phyloP scores from a whole-genome alignment of 2,329 filamentous ascomycete genomes.

The Paecilomyces sp. region DNA sequence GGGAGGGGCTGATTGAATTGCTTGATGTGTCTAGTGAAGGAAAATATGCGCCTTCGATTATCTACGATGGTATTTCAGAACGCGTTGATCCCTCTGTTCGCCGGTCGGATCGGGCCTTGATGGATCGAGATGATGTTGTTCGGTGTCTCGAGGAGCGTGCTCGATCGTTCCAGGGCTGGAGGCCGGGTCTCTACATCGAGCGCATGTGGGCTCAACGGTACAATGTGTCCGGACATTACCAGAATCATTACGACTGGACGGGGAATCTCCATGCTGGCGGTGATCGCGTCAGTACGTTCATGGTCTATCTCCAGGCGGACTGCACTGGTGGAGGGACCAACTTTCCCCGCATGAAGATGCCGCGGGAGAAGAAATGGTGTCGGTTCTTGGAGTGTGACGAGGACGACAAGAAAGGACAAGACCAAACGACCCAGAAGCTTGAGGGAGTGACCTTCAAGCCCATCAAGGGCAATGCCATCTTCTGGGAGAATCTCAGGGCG shows the following conservation, averaged over 20 bases:
- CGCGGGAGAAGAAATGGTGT: conserved; percentile 45
- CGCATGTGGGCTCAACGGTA: conserved; percentile 56
- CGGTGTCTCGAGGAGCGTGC: conserved; percentile 55
- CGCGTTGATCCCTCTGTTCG: conserved; percentile 43
- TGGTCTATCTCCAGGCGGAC: conserved; percentile 51
- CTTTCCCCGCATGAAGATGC: conserved; percentile 47
- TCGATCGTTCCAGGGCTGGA: conserved; percentile 54
- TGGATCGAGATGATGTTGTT: conserved; percentile 42
- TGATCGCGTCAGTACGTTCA: conserved; percentile 50
- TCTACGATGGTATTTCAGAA: conserved; percentile 45
- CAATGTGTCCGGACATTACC: conserved; percentile 51
- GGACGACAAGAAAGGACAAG: conserved; percentile 10
- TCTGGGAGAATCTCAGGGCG: conserved; percentile 53
- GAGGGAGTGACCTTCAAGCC: conserved; percentile 53
- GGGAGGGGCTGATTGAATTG: background rate
- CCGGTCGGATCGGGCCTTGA: conserved; percentile 44
- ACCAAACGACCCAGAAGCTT: conserved; percentile 7
- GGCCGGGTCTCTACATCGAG: conserved; percentile 51
- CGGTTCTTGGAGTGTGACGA: conserved; percentile 49
- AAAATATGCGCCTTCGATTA: conserved; percentile 48
- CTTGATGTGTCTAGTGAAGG: conserved; percentile 25
- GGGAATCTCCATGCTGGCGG: conserved; percentile 28
- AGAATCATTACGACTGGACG: conserved; percentile 54
- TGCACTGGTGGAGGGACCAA: conserved; percentile 55
- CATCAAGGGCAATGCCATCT: conserved; percentile 52